Conservation (phyloP, 208 protist species). For the Angomonas deanei region DNA sequence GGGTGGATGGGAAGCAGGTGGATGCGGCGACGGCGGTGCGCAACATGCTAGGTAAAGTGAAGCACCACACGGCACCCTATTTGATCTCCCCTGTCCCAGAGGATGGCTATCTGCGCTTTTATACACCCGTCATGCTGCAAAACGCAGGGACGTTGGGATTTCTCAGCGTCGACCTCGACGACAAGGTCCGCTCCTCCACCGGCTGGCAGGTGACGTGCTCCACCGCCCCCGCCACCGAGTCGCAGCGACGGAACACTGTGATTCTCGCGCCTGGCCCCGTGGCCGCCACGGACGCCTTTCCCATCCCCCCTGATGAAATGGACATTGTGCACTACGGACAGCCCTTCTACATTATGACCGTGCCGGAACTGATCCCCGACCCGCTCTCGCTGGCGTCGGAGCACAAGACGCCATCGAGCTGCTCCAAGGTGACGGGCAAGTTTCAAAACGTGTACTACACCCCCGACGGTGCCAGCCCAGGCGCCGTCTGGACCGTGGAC, state of each 20-base stretch:
- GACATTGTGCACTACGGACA: slow-evolving; percentile 89
- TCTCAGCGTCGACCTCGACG: slow-evolving; percentile 81
- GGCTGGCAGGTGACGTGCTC: slow-evolving; percentile 68
- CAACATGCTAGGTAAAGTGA: slow-evolving; percentile 62
- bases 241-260: slow-evolving; percentile 65
- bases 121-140: slow-evolving; percentile 76
- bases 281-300: slow-evolving; percentile 60
- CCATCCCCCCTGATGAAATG: slow-evolving; percentile 65
- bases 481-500: slow-evolving; percentile 71
- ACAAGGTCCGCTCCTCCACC: slow-evolving; percentile 35
- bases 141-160: slow-evolving; percentile 70
- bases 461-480: slow-evolving; percentile 57
- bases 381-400: slow-evolving; percentile 78
- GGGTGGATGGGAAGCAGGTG: slow-evolving; percentile 45
- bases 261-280: slow-evolving; percentile 64
- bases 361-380: slow-evolving; percentile 59
- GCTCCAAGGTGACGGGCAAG: slow-evolving; percentile 59
- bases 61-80: slow-evolving; percentile 76
- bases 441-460: slow-evolving; percentile 82
- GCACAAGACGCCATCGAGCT: slow-evolving; percentile 44
- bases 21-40: slow-evolving; percentile 54
- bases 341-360: slow-evolving; percentile 80
- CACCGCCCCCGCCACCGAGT: slow-evolving; percentile 39
- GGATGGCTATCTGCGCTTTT: slow-evolving; percentile 75
- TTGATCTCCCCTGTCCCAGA: slow-evolving; percentile 31